Percentiles rank a stretch among this genome's conserved stretches.
Evolutionary conservation across 2,329 filamentous ascomycete species (phyloP).

Genomic region (Cercospora citrullina): DNA sequence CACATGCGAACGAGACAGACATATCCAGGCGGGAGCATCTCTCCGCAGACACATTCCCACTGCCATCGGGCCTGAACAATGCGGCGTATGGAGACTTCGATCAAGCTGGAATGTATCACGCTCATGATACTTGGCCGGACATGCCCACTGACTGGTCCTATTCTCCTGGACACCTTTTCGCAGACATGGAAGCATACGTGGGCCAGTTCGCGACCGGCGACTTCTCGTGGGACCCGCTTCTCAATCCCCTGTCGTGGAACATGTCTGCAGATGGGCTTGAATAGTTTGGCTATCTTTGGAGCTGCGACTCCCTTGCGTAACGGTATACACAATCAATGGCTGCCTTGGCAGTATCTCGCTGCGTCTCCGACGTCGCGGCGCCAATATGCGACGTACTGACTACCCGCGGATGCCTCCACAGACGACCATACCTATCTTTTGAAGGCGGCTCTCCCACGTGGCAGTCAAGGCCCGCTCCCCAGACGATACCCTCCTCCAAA

Average conservation of each 20-base stretch:
- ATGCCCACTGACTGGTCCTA: constrained; percentile 10
- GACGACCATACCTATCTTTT: constrained; percentile 29
- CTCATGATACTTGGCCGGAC: background rate
- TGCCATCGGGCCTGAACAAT: background rate
- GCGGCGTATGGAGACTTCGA: background rate
- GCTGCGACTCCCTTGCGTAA: background rate
- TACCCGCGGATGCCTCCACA: constrained; percentile 32
- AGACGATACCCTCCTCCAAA: constrained; percentile 31
- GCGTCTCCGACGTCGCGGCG: constrained; percentile 45
- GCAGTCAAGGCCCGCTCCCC: constrained; percentile 37
- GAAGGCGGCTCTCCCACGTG: constrained; percentile 36
- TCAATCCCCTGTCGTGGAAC: constrained; percentile 13
- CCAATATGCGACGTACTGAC: constrained; percentile 51
- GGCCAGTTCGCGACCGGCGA: constrained; percentile 16
- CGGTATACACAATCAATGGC: constrained; percentile 36
- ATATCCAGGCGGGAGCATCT: background rate
- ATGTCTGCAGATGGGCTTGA: background rate
- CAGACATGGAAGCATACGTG: constrained; percentile 17
- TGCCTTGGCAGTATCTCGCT: constrained; percentile 41
- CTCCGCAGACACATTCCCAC: background rate
- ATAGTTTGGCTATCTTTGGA: background rate
- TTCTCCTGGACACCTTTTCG: constrained; percentile 16
- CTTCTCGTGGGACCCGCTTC: constrained; percentile 8
- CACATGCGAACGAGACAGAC: background rate
- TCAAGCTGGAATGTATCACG: background rate